A percentile compares a stretch with the other conserved stretches of the same genome.
Evolutionary conservation across 768 basidiomycete genomes (phyloP).

Genomic region (Chalciporus piperatus): DNA sequence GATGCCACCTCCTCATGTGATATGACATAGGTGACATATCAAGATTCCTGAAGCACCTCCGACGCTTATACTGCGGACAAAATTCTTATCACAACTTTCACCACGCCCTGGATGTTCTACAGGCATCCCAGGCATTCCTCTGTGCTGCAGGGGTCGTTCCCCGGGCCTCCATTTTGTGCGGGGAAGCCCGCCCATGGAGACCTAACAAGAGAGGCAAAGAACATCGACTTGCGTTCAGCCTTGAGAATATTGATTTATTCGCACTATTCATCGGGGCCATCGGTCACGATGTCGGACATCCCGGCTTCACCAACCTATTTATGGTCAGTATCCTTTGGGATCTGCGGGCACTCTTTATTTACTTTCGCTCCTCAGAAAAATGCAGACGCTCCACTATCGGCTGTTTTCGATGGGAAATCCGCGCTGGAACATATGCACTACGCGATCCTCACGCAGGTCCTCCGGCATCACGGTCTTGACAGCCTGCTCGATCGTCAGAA

Average conservation of each 20-base stretch:
- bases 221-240: slow-evolving; percentile 35
- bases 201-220: slow-evolving; percentile 43
- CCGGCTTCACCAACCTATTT: slow-evolving; percentile 90
- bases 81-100: slow-evolving; percentile 99
- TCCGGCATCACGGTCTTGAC: slow-evolving; percentile 77
- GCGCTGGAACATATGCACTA: slow-evolving; percentile 93
- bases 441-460: slow-evolving; percentile 71
- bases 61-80: slow-evolving; percentile 83
- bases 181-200: slow-evolving; percentile 35
- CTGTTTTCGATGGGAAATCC: slow-evolving; percentile 85
- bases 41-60: slow-evolving; percentile 80
- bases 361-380: slow-evolving; percentile 65
- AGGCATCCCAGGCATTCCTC: slow-evolving; percentile 87
- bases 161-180: slow-evolving; percentile 56
- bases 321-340: slow-evolving; percentile 58
- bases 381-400: slow-evolving; percentile 83
- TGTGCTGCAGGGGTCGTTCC: slow-evolving; percentile 79
- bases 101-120: slow-evolving; percentile 94
- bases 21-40: slow-evolving; percentile 62
- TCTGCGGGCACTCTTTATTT: not conserved
- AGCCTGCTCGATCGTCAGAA: slow-evolving; percentile 58
- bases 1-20: slow-evolving; percentile 15
- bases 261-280: slow-evolving; percentile 88
- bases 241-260: slow-evolving; percentile 73
- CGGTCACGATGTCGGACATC: slow-evolving; percentile 97